Conservation (phyloP, 345 rosid species). For the Citrus reticulata region DNA sequence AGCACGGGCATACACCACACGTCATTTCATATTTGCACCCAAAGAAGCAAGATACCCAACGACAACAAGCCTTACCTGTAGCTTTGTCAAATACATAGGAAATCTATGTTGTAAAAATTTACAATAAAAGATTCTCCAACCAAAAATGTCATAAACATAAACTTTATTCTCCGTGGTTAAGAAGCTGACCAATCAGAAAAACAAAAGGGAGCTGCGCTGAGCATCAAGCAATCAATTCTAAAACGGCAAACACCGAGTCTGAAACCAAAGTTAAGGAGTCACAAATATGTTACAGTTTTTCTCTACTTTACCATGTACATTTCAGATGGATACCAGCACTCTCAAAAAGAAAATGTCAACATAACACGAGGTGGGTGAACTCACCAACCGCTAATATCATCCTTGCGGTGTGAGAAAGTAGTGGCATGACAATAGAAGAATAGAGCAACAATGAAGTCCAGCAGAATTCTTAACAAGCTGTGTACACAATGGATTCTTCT, state of each 20-base stretch:
- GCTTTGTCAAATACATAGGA: neutral
- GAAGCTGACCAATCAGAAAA: neutral
- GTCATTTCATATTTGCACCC: neutral
- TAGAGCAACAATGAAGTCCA: slow-evolving; percentile 11
- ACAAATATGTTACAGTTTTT: neutral
- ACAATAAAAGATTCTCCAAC: too few species aligned
- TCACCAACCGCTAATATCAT: neutral
- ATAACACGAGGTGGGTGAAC: neutral
- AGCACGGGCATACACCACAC: neutral
- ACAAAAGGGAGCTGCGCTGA: too few species aligned
- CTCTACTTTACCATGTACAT: neutral
- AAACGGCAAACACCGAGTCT: neutral
- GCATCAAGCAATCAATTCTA: neutral
- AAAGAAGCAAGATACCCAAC: neutral
- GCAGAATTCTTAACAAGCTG: neutral
- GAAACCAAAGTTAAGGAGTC: neutral
- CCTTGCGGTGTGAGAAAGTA: neutral
- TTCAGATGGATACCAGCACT: neutral
- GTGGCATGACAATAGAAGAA: neutral
- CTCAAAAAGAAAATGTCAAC: neutral
- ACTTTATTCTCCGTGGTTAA: neutral
- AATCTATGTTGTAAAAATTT: neutral
- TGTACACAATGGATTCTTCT: neutral
- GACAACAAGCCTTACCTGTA: neutral
- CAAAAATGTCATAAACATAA: neutral